Percentiles rank a stretch among this genome's conserved stretches.
These are phyloP conservation scores for Hygrophoropsis aurantiaca DNA, from an alignment of 768 basidiomycete species.

Conservation along the genomic window DNA sequence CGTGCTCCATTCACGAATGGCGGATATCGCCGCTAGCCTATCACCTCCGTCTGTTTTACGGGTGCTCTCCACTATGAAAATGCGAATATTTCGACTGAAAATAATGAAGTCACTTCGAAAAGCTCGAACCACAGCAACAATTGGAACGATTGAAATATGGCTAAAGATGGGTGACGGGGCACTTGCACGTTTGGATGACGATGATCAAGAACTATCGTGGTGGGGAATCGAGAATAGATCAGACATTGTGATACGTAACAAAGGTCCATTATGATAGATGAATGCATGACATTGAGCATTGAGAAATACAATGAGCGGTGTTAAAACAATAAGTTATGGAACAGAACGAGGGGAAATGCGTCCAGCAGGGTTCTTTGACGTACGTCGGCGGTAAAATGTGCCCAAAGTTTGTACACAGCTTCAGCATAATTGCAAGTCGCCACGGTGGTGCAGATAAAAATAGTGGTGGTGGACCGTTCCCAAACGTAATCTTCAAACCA, in stretches of 20 bases:
- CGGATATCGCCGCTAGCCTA: constrained; percentile 15
- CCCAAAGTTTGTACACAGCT: too few species aligned
- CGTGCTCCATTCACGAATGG: constrained; percentile 20
- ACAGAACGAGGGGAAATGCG: background rate
- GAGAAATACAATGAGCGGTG: too few species aligned
- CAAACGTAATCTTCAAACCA: too few species aligned
- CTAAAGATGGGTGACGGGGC: constrained; percentile 50
- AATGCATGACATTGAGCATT: background rate
- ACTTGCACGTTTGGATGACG: constrained; percentile 48
- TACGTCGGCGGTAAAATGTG: too few species aligned
- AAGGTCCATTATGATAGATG: constrained; percentile 10
- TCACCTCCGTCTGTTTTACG: constrained; percentile 37
- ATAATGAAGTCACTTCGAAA: constrained; percentile 48
- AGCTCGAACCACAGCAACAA: constrained; percentile 29
- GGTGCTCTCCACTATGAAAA: constrained; percentile 67
- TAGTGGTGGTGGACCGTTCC: too few species aligned
- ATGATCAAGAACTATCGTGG: constrained; percentile 62
- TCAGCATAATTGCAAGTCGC: too few species aligned
- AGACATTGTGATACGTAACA: constrained; percentile 30
- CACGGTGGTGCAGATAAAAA: too few species aligned
- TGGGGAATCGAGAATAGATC: constrained; percentile 64
- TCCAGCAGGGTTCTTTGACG: too few species aligned
- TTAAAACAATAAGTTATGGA: too few species aligned
- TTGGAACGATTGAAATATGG: constrained; percentile 48
- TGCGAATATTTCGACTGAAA: constrained; percentile 65